phyloP scores from a whole-genome alignment of 2,329 filamentous ascomycete genomes.

The Lecanosticta acicola region DNA sequence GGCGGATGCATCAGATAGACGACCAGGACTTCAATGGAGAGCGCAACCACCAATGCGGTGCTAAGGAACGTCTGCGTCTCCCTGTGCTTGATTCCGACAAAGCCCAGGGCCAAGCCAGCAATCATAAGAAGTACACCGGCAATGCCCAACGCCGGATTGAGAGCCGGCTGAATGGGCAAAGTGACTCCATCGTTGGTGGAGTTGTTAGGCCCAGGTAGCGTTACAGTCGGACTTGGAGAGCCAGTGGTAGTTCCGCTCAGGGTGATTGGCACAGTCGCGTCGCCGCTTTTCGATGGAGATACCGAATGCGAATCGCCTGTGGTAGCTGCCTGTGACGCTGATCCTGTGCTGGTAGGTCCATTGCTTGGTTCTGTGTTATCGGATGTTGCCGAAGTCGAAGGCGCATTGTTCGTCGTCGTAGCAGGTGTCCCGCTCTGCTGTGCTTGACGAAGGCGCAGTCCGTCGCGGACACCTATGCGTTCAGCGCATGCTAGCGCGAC shows the following conservation, averaged over 20 bases:
- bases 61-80: slow-evolving; percentile 75
- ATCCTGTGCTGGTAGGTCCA: background rate
- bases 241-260: background rate
- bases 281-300: background rate
- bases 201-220: slow-evolving; percentile 1
- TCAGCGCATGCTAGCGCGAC: slow-evolving; percentile 10
- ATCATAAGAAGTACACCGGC: slow-evolving; percentile 70
- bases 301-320: slow-evolving; percentile 1
- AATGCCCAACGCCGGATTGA: slow-evolving; percentile 78
- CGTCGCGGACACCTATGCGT: slow-evolving; percentile 7
- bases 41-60: slow-evolving; percentile 63
- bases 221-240: background rate
- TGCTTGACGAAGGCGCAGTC: slow-evolving; percentile 8
- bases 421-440: slow-evolving; percentile 3
- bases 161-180: slow-evolving; percentile 64
- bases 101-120: slow-evolving; percentile 62
- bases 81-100: slow-evolving; percentile 78
- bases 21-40: slow-evolving; percentile 74
- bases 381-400: slow-evolving; percentile 2
- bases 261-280: slow-evolving; percentile 2
- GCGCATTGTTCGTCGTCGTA: slow-evolving; percentile 3
- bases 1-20: slow-evolving; percentile 82
- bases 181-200: slow-evolving; percentile 2
- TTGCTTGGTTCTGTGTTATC: background rate
- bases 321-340: background rate